These are phyloP conservation scores for Cyclostephanos tholiformis DNA, from an alignment of 108 stramenopile genomes.

Conservation along the genomic window DNA sequence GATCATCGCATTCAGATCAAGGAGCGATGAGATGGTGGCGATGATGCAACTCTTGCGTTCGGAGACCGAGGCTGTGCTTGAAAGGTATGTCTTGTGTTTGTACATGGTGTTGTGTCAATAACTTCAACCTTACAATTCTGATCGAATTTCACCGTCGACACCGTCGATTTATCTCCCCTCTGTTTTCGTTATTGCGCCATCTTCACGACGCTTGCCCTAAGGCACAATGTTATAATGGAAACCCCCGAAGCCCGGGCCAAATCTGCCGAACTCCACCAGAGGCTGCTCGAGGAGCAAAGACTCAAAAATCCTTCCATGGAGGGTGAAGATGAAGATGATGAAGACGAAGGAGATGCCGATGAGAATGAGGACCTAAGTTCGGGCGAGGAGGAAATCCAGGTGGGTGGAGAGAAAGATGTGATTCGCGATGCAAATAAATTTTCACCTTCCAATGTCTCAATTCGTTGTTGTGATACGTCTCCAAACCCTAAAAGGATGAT, in stretches of 20 bases:
- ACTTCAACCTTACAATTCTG: too few relatives aligned
- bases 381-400: conserved; percentile 34
- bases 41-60: conserved; percentile 82
- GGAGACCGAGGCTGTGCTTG: conserved; percentile 87
- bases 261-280: conserved; percentile 53
- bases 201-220: background rate
- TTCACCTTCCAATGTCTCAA: background rate
- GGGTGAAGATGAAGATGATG: conserved; percentile 27
- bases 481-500: conserved; percentile 10
- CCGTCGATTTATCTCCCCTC: background rate
- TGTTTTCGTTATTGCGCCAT: background rate
- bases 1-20: conserved; percentile 52
- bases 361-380: conserved; percentile 22
- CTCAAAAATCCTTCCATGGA: conserved; percentile 36
- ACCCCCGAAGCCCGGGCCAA: conserved; percentile 65
- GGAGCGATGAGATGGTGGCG: conserved; percentile 74
- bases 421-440: background rate
- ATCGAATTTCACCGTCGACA: too few relatives aligned
- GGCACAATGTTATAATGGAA: conserved; percentile 82
- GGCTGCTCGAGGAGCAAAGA: conserved; percentile 41
- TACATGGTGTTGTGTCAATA: background rate
- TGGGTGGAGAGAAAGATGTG: background rate
- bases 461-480: background rate
- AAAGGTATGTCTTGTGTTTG: conserved; percentile 31
- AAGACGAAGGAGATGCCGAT: conserved; percentile 21